Evolutionary conservation across 129 eudicot species (phyloP).

Genomic region (Artemisia annua): DNA sequence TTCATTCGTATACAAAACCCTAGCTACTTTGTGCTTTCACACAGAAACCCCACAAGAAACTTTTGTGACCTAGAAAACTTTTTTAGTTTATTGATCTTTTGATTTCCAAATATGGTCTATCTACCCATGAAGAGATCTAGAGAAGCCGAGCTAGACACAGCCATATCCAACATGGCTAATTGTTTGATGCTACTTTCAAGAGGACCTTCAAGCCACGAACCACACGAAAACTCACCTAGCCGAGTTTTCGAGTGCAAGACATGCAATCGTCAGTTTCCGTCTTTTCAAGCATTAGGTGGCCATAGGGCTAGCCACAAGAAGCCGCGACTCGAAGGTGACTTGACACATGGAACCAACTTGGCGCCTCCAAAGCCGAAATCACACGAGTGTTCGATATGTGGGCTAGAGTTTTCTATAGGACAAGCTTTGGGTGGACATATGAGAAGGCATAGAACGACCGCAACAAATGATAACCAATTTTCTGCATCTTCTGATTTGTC

Average conservation of each 20-base stretch:
- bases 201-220: conserved; percentile 13
- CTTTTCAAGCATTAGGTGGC: conserved; percentile 93
- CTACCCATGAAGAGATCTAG: conserved; percentile 53
- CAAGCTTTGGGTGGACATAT: conserved; percentile 95
- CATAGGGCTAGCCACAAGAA: conserved; percentile 97
- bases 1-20: conserved; percentile 7
- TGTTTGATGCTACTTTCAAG: conserved; percentile 62
- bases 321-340: conserved; percentile 45
- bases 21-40: conserved; percentile 15
- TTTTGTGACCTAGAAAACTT: not conserved
- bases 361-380: conserved; percentile 56
- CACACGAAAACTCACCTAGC: conserved; percentile 19
- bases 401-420: conserved; percentile 72
- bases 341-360: conserved; percentile 9
- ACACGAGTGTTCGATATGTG: conserved; percentile 91
- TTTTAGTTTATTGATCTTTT: too few relatives aligned
- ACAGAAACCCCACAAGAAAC: not conserved
- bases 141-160: conserved; percentile 41
- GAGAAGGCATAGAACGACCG: conserved; percentile 67
- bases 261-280: conserved; percentile 71
- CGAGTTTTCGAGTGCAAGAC: conserved; percentile 88
- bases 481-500: conserved; percentile 6
- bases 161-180: conserved; percentile 65
- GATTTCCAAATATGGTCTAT: conserved; percentile 26
- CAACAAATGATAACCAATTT: conserved; percentile 23